Percentiles rank a stretch among this genome's conserved stretches.
phyloP scores from a whole-genome alignment of 768 basidiomycete species.

The Tricholoma saponaceum region DNA sequence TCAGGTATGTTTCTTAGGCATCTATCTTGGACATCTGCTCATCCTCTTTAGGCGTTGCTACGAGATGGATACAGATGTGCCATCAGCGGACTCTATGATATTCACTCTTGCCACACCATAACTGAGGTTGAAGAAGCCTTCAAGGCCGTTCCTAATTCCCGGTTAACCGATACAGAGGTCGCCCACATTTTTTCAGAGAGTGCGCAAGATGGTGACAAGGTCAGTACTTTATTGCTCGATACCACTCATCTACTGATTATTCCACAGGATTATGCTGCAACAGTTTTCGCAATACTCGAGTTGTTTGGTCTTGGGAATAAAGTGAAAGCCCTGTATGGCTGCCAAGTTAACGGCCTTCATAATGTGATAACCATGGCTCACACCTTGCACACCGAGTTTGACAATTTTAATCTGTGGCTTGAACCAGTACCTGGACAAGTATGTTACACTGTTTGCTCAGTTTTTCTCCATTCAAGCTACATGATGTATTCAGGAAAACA shows the following conservation, averaged over 20 bases:
- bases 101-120: neutral
- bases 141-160: neutral
- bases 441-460: neutral
- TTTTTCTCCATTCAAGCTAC: slow-evolving; percentile 1
- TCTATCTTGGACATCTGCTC: neutral
- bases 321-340: neutral
- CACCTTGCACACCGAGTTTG: neutral
- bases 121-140: neutral
- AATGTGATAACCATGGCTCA: slow-evolving; percentile 2
- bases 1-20: neutral
- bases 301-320: neutral
- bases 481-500: slow-evolving; percentile 2
- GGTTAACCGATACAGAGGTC: neutral
- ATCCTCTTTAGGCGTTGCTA: slow-evolving; percentile 6
- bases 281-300: neutral
- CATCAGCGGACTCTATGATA: slow-evolving; percentile 2
- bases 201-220: neutral
- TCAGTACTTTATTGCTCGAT: neutral
- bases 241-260: neutral
- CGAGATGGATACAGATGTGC: slow-evolving; percentile 6
- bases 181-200: neutral
- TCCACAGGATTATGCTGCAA: neutral
- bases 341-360: neutral
- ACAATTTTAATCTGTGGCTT: neutral
- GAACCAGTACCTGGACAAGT: slow-evolving; percentile 3